These are phyloP conservation scores for Cladophialophora psammophila DNA, from an alignment of 2,329 filamentous ascomycete genomes.

Conservation along the genomic window DNA sequence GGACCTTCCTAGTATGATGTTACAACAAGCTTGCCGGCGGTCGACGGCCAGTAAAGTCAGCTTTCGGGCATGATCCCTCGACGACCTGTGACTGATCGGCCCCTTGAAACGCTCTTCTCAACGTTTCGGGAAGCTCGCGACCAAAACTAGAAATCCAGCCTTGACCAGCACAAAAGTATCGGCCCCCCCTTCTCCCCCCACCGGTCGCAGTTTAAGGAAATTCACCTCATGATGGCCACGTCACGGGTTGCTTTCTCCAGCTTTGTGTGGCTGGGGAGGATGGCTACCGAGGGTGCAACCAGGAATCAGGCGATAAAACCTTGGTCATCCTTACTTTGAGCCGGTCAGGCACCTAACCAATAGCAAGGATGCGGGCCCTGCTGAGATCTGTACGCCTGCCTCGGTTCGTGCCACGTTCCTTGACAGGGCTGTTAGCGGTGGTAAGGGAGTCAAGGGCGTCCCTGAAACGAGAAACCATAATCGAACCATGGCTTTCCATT, in stretches of 20 bases:
- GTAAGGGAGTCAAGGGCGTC: slow-evolving; percentile 4
- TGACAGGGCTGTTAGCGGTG: slow-evolving; percentile 1
- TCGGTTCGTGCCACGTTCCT: slow-evolving; percentile 32
- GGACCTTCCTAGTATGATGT: slow-evolving; percentile 85
- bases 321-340: slow-evolving; percentile 18
- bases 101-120: slow-evolving; percentile 4
- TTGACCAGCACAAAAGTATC: background rate
- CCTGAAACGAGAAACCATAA: slow-evolving; percentile 12
- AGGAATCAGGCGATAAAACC: slow-evolving; percentile 29
- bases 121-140: background rate
- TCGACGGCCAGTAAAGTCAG: background rate
- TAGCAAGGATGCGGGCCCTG: slow-evolving; percentile 5
- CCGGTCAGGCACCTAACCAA: slow-evolving; percentile 30
- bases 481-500: slow-evolving; percentile 1
- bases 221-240: slow-evolving; percentile 25
- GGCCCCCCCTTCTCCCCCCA: background rate
- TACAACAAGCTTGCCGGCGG: background rate
- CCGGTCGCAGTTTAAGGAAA: background rate
- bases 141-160: background rate
- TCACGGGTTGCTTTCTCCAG: slow-evolving; percentile 23
- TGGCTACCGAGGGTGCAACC: slow-evolving; percentile 2
- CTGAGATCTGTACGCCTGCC: slow-evolving; percentile 17
- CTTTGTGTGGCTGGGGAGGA: background rate
- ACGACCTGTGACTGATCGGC: background rate
- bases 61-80: background rate